Percentiles rank a stretch among this genome's conserved stretches.
phyloP scores from a whole-genome alignment of 176 grass and related monocot genomes.

The Triticum aestivum region IWGSC_CS_RefSeq_v2.1 NC_057808.1:280035405-280035904 shows the following conservation, averaged over 20 bases:
- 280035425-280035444: constrained; percentile 76
- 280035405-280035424: constrained; percentile 87
- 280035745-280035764: constrained; percentile 29
- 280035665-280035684: constrained; percentile 55
- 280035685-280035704: constrained; percentile 87
- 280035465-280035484: constrained; percentile 59
- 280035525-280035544: background rate
- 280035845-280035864: background rate
- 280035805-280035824: background rate
- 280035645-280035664: constrained; percentile 17
- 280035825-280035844: background rate
- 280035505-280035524: background rate
- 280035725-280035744: constrained; percentile 54
- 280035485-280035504: background rate
- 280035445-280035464: constrained; percentile 89
- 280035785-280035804: background rate
- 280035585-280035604: constrained; percentile 5
- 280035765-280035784: background rate
- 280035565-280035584: background rate
- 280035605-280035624: background rate
- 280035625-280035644: constrained; percentile 24
- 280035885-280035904: background rate
- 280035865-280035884: background rate
- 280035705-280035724: constrained; percentile 90
- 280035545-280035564: constrained; percentile 15